Percentiles rank a stretch among this genome's conserved stretches.
These are phyloP conservation scores for Xylaria sp. DNA, from an alignment of 2,329 filamentous ascomycete species.

Conservation along the genomic window DNA sequence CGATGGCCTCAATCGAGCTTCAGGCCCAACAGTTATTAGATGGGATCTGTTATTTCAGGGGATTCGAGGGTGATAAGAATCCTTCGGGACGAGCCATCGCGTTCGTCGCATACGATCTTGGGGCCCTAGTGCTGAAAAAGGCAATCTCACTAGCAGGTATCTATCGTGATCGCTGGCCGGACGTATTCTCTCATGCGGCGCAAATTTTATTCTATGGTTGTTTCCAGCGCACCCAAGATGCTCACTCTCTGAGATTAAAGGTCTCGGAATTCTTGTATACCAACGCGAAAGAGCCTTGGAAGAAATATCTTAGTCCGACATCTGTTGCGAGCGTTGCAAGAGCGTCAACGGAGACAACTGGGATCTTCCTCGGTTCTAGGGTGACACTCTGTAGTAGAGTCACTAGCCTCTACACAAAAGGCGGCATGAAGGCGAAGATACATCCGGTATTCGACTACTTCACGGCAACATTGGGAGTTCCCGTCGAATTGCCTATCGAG, in stretches of 20 bases:
- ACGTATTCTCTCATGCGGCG: too few species aligned
- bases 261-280: too few species aligned
- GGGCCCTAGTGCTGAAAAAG: not conserved
- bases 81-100: not conserved
- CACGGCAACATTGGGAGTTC: not conserved
- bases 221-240: too few species aligned
- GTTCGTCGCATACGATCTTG: not conserved
- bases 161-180: not conserved
- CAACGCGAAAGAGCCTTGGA: too few species aligned
- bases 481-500: too few species aligned
- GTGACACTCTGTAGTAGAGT: not conserved
- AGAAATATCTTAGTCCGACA: too few species aligned
- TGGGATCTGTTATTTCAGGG: too few species aligned
- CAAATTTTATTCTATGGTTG: too few species aligned
- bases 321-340: too few species aligned
- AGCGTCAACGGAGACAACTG: not conserved
- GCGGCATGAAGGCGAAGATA: not conserved
- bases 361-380: not conserved
- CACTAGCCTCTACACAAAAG: not conserved
- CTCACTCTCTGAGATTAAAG: too few species aligned
- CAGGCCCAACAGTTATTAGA: too few species aligned
- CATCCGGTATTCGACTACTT: not conserved
- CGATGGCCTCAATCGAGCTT: too few species aligned
- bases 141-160: not conserved
- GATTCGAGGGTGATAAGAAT: not conserved